Evolutionary conservation across 139 green algal genomes (phyloP), one percentile per base, ranked within the genome.

Genomic region (Coelastrella sp.): DNA sequence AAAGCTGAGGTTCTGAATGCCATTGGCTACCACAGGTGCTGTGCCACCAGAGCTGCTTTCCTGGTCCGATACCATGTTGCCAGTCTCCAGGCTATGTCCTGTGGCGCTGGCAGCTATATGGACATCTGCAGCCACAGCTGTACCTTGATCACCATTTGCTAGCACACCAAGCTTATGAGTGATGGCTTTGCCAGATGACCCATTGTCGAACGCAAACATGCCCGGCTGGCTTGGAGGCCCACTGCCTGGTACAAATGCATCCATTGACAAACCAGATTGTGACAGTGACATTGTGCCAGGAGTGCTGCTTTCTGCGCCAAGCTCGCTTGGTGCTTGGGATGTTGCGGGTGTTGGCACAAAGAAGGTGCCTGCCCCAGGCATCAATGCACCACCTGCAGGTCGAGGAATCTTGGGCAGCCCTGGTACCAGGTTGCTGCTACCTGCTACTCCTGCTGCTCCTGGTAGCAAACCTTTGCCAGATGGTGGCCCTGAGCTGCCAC

Each of bases 1-100:
- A 41, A 79, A 79, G 71, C 71, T 79, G 11, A 79, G 41, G 71
- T 79, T 79, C 53, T 64, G 37, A n/a, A 41, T 38, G 71, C 40
- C n/a, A n/a, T 25, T 41, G 25, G 21, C 41, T 40, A 41, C 71
- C 21, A 15, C 13, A 25, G 27, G 5, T n/a, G n/a, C 27, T 21
- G 23, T 37, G 15, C 71, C 71, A 7, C 71, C 71, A n/a, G 8
- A 35, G 43, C 71, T 79, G 71, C 71, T 79, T 25, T 43, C 41
- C 3, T 38, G 68, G 19, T 48, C 68, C 11, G 53, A 19, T 32
- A 5, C 7, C 53, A 64, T 5, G 21, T 21, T n/a, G n/a, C n/a
- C n/a, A n/a, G n/a, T n/a, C n/a, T n/a, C n/a, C n/a, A n/a, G n/a
- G n/a, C n/a, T n/a, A n/a, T n/a, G n/a, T n/a, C n/a, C n/a, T n/a